Percentiles rank a stretch among this genome's conserved stretches.
Conservation (phyloP, 2,329 filamentous ascomycete genomes). For the Bipolaris zeicola region DNA sequence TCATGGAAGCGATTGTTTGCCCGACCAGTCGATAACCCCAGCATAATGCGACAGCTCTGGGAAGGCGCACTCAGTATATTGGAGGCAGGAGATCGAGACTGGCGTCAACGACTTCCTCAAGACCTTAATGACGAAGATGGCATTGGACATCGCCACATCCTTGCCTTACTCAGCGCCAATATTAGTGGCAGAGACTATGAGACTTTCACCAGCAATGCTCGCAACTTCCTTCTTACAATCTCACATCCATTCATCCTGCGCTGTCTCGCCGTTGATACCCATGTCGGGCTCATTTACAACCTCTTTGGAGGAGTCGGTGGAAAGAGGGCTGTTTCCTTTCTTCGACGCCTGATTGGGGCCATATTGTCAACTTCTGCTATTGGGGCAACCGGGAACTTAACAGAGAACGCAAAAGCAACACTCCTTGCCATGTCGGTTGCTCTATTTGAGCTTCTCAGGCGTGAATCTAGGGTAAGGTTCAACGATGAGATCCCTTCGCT, state of each 20-base stretch:
- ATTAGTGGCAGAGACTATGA: not conserved
- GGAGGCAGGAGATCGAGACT: conserved; percentile 37
- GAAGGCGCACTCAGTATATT: conserved; percentile 35
- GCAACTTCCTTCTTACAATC: conserved; percentile 35
- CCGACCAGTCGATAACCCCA: conserved; percentile 20
- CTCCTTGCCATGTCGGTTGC: conserved; percentile 19
- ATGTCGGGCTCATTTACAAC: conserved; percentile 43
- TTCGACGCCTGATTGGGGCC: conserved; percentile 30
- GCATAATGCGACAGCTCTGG: conserved; percentile 35
- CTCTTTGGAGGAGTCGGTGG: conserved; percentile 44
- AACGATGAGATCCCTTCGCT: conserved; percentile 24
- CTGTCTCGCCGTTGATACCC: conserved; percentile 45
- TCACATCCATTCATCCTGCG: conserved; percentile 44
- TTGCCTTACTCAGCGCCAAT: conserved; percentile 25
- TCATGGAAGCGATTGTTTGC: conserved; percentile 38
- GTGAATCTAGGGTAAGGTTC: conserved; percentile 26
- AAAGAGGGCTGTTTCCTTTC: conserved; percentile 39
- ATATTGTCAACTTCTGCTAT: conserved; percentile 3
- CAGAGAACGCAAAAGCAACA: not conserved
- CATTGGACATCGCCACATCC: conserved; percentile 37
- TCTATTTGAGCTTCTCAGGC: conserved; percentile 26
- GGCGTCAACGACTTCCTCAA: conserved; percentile 37
- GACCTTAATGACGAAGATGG: conserved; percentile 40
- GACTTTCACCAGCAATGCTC: conserved; percentile 11
- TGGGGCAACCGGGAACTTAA: not conserved